A percentile compares a stretch with the other conserved stretches of the same genome.
These are phyloP conservation scores for Puccinia triticina DNA, from an alignment of 1,284 basidiomycete genomes.

Conservation along the genomic window DNA sequence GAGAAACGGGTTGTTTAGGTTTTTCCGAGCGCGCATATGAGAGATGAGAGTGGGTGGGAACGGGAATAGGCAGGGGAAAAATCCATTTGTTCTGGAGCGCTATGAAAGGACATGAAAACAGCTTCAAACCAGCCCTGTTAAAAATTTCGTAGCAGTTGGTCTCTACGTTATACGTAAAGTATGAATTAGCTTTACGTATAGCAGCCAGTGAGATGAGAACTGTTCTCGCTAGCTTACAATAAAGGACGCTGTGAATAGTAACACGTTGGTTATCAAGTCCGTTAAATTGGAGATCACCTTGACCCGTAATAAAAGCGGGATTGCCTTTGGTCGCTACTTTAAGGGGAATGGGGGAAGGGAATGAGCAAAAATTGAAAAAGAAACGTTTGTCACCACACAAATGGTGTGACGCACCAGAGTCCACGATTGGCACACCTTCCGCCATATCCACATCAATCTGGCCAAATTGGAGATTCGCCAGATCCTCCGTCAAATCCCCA, in stretches of 20 bases:
- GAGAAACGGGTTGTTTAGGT: not conserved
- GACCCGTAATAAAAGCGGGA: not conserved
- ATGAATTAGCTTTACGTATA: not conserved
- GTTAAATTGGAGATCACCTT: not conserved
- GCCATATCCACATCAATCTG: not conserved
- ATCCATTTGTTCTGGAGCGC: not conserved
- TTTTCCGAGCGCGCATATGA: too few relatives aligned
- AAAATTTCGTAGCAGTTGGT: not conserved
- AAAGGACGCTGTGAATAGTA: too few relatives aligned
- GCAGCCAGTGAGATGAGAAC: not conserved
- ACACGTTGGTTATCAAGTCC: not conserved
- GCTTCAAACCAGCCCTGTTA: not conserved
- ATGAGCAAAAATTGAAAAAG: not conserved
- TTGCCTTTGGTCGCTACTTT: not conserved
- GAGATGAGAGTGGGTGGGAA: too few relatives aligned
- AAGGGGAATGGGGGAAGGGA: not conserved
- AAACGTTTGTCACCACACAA: not conserved
- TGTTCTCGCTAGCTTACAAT: not conserved
- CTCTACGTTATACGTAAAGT: not conserved
- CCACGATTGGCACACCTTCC: not conserved
- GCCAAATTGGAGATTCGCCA: not conserved
- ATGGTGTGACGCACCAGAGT: slow-evolving; percentile 15
- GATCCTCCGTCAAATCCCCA: not conserved
- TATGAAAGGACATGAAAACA: not conserved
- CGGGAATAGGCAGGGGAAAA: not conserved